These are phyloP conservation scores for Xylaria sp. DNA, from an alignment of 2,329 filamentous ascomycete genomes.

Conservation along the genomic window DNA sequence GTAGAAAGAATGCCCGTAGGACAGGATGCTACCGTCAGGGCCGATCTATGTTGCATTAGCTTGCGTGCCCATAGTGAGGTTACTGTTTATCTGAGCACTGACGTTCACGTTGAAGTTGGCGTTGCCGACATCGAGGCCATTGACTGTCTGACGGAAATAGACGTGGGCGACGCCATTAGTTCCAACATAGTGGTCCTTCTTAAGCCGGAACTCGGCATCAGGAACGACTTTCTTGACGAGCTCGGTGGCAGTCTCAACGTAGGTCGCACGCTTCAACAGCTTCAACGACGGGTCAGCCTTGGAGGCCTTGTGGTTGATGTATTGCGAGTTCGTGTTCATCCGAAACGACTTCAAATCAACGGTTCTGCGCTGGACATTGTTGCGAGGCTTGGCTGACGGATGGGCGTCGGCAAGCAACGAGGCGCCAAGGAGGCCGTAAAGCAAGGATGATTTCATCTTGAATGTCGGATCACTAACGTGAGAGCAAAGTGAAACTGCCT, in stretches of 20 bases:
- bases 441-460: conserved; percentile 32
- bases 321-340: conserved; percentile 45
- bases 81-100: conserved; percentile 43
- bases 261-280: conserved; percentile 49
- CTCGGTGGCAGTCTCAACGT: conserved; percentile 57
- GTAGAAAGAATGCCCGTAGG: conserved; percentile 62
- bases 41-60: conserved; percentile 53
- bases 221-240: conserved; percentile 54
- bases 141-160: conserved; percentile 67
- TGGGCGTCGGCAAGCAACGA: conserved; percentile 28
- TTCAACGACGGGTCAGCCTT: conserved; percentile 41
- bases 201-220: conserved; percentile 59
- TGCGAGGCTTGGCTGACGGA: conserved; percentile 14
- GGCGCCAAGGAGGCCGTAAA: conserved; percentile 27
- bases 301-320: conserved; percentile 46
- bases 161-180: conserved; percentile 66
- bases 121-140: conserved; percentile 69
- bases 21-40: conserved; percentile 65
- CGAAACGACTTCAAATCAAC: conserved; percentile 45
- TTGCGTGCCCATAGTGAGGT: neutral
- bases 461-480: conserved; percentile 5
- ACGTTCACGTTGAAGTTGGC: conserved; percentile 70
- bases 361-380: conserved; percentile 24
- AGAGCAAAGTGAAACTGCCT: conserved; percentile 1
- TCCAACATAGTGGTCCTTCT: conserved; percentile 63